These are phyloP conservation scores for Boletellus dicymbophilus DNA, from an alignment of 1,284 basidiomycete genomes.

Conservation along the genomic window DNA sequence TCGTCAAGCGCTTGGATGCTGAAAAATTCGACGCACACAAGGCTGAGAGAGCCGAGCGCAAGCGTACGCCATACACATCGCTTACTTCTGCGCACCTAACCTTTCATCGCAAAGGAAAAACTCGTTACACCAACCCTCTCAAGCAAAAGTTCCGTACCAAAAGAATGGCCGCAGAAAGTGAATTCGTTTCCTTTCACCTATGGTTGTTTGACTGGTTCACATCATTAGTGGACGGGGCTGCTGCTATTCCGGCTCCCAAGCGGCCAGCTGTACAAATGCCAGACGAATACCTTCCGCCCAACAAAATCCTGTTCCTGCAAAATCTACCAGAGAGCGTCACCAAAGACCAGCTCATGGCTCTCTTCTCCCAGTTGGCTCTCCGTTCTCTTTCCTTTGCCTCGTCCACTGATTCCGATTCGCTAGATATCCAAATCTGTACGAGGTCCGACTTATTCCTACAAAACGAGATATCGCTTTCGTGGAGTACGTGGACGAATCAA, in stretches of 20 bases:
- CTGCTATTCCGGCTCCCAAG: conserved; percentile 64
- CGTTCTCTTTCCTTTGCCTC: background rate
- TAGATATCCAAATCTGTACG: conserved; percentile 90
- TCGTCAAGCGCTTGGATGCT: conserved; percentile 74
- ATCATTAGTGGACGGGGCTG: conserved; percentile 65
- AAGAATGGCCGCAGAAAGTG: conserved; percentile 76
- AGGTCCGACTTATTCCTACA: conserved; percentile 95
- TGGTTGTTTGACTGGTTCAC: conserved; percentile 8
- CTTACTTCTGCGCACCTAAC: conserved; percentile 1
- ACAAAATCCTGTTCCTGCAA: conserved; percentile 98
- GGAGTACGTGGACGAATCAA: conserved; percentile 89
- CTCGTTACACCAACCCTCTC: conserved; percentile 84
- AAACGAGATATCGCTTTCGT: conserved; percentile 97
- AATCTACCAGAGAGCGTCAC: conserved; percentile 91
- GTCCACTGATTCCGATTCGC: conserved; percentile 9
- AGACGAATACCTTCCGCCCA: conserved; percentile 98
- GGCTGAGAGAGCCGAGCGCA: conserved; percentile 69
- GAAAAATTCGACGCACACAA: conserved; percentile 78
- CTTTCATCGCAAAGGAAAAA: conserved; percentile 53
- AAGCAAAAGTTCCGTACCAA: conserved; percentile 84
- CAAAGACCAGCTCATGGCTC: conserved; percentile 84
- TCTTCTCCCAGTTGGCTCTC: conserved; percentile 83
- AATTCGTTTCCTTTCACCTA: conserved; percentile 20
- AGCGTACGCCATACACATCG: conserved; percentile 56
- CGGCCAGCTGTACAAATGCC: conserved; percentile 92